Percentiles rank a stretch among this genome's conserved stretches.
These are phyloP conservation scores for Umbilicus rupestris DNA, from an alignment of 164 flowering plant genomes.

Conservation along the genomic window DNA sequence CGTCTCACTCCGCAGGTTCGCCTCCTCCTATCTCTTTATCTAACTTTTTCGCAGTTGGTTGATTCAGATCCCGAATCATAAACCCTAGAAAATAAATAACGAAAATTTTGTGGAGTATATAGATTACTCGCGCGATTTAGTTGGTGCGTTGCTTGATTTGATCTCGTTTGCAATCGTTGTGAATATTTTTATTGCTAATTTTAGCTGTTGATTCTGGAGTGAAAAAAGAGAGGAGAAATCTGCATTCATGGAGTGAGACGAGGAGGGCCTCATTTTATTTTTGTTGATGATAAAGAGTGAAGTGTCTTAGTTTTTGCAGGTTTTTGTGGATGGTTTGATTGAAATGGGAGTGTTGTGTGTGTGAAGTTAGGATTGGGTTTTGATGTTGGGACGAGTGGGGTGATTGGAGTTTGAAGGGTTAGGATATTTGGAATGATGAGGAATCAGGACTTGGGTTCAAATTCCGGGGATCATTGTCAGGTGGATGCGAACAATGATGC, in stretches of 20 bases:
- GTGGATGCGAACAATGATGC: not conserved
- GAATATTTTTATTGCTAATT: too few relatives aligned
- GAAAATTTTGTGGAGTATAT: not conserved
- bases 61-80: not conserved
- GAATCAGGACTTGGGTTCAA: conserved; percentile 5
- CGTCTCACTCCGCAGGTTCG: not conserved
- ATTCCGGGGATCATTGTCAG: conserved; percentile 29
- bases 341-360: not conserved
- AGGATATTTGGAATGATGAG: not conserved
- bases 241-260: too few relatives aligned
- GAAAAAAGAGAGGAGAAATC: too few relatives aligned
- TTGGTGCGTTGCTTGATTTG: too few relatives aligned
- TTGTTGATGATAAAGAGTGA: too few relatives aligned
- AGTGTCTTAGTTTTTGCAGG: not conserved
- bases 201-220: too few relatives aligned
- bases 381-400: not conserved
- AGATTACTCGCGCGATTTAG: too few relatives aligned
- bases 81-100: not conserved
- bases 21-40: not conserved
- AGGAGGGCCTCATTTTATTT: too few relatives aligned
- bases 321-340: not conserved
- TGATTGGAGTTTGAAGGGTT: not conserved
- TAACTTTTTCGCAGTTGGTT: not conserved
- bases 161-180: too few relatives aligned
- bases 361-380: not conserved